These are phyloP conservation scores for Phytophthora constricta DNA, from an alignment of 352 stramenopile genomes.

Conservation along the genomic window DNA sequence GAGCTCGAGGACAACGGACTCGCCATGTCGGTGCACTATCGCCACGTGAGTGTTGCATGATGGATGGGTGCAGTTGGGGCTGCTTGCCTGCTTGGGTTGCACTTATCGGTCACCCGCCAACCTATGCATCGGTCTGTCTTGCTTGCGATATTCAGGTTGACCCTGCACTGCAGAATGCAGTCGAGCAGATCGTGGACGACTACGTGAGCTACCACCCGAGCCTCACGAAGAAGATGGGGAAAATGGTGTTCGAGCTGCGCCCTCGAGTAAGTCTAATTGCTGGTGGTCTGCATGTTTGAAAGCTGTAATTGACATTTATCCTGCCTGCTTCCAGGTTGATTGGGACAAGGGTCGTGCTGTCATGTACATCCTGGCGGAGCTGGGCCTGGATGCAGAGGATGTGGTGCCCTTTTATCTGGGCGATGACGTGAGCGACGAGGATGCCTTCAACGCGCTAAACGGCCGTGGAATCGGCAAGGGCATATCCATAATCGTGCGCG, in stretches of 20 bases:
- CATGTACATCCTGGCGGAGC: slow-evolving; percentile 72
- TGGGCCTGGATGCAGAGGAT: slow-evolving; percentile 66
- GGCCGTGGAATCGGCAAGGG: slow-evolving; percentile 48
- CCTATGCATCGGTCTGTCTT: slow-evolving; percentile 30
- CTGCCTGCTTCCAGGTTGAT: slow-evolving; percentile 47
- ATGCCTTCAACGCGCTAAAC: slow-evolving; percentile 67
- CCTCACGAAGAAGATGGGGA: slow-evolving; percentile 72
- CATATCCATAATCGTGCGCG: slow-evolving; percentile 70
- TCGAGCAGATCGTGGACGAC: slow-evolving; percentile 88
- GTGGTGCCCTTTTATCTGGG: slow-evolving; percentile 86
- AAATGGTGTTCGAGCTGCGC: slow-evolving; percentile 83
- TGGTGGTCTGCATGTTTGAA: neutral
- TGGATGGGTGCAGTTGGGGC: slow-evolving; percentile 3
- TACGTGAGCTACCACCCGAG: slow-evolving; percentile 60
- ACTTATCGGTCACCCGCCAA: slow-evolving; percentile 1
- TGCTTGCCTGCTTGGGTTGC: slow-evolving; percentile 16
- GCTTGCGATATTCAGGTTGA: slow-evolving; percentile 39
- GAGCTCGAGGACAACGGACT: slow-evolving; percentile 85
- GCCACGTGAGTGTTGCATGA: slow-evolving; percentile 48
- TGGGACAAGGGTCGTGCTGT: slow-evolving; percentile 87
- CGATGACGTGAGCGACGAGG: slow-evolving; percentile 84
- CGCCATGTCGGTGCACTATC: slow-evolving; percentile 82
- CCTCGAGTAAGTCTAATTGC: slow-evolving; percentile 36
- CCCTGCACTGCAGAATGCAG: slow-evolving; percentile 53
- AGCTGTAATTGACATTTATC: neutral